Evolutionary conservation across 345 rosid genomes (phyloP).

Genomic region (Turritis glabra): DNA sequence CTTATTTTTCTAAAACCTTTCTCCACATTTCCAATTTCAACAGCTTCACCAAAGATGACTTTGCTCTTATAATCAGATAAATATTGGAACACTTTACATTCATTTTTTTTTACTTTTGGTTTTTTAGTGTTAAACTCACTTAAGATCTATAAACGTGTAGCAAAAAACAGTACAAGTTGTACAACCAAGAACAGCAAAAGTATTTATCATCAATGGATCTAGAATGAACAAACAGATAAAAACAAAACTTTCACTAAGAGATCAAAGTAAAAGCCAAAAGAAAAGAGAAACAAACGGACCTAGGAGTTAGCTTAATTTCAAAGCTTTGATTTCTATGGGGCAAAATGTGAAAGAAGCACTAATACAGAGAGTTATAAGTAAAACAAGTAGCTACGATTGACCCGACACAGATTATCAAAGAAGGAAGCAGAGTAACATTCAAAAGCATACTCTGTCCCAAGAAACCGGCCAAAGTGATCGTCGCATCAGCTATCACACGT

Average conservation of each 20-base stretch:
- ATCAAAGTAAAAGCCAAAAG: background rate
- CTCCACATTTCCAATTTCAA: too few relatives aligned
- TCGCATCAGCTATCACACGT: constrained; percentile 85
- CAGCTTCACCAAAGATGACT: too few relatives aligned
- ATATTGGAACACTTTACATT: too few relatives aligned
- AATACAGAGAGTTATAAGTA: constrained; percentile 91
- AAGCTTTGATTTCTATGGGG: background rate
- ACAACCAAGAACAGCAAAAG: background rate
- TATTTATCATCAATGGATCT: background rate
- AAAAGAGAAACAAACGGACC: background rate
- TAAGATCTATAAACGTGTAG: background rate
- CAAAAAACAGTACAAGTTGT: background rate
- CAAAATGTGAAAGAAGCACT: constrained; percentile 23
- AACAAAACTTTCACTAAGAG: background rate
- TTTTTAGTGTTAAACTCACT: too few relatives aligned
- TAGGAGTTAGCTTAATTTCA: background rate
- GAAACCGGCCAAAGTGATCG: constrained; percentile 85
- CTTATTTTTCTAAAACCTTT: too few relatives aligned
- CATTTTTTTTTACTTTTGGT: too few relatives aligned
- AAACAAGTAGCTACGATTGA: constrained; percentile 82
- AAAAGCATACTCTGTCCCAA: constrained; percentile 65
- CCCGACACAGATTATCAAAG: constrained; percentile 60
- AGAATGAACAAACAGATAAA: background rate
- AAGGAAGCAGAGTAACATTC: constrained; percentile 83
- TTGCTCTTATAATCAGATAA: too few relatives aligned